Evolutionary conservation across 2,329 filamentous ascomycete species (phyloP).

Genomic region (Tolypocladium ophioglossoides): DNA sequence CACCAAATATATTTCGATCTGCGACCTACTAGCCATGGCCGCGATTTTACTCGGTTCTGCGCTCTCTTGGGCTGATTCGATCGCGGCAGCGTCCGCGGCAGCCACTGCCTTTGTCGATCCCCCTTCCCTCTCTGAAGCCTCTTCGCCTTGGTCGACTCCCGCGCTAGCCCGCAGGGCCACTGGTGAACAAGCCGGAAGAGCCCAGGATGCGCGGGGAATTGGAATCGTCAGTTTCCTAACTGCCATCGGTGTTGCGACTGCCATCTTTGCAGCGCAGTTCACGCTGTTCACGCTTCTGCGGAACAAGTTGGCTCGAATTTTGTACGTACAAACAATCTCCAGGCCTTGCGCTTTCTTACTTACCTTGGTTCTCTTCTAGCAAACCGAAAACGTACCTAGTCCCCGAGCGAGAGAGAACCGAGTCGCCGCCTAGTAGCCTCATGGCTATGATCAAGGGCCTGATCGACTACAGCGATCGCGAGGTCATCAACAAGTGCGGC

Average conservation of each 20-base stretch:
- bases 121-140: neutral
- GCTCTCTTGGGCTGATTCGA: neutral
- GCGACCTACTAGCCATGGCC: neutral
- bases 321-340: slow-evolving; percentile 41
- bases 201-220: slow-evolving; percentile 34
- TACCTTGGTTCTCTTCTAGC: slow-evolving; percentile 25
- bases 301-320: slow-evolving; percentile 72
- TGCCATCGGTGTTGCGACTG: slow-evolving; percentile 50
- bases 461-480: slow-evolving; percentile 59
- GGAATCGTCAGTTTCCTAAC: slow-evolving; percentile 44
- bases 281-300: slow-evolving; percentile 66
- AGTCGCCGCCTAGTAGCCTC: slow-evolving; percentile 52
- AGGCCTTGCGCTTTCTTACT: neutral
- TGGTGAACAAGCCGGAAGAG: neutral
- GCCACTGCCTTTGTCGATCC: neutral
- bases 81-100: neutral
- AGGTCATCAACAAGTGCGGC: slow-evolving; percentile 90
- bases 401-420: slow-evolving; percentile 71
- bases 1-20: neutral
- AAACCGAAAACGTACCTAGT: slow-evolving; percentile 81
- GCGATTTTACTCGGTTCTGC: neutral
- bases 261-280: slow-evolving; percentile 54
- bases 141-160: neutral
- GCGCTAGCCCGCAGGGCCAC: neutral
- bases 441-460: slow-evolving; percentile 46